Evolutionary conservation across 139 green algal genomes (phyloP).

Genomic region (Edaphochlamys debaryana): DNA sequence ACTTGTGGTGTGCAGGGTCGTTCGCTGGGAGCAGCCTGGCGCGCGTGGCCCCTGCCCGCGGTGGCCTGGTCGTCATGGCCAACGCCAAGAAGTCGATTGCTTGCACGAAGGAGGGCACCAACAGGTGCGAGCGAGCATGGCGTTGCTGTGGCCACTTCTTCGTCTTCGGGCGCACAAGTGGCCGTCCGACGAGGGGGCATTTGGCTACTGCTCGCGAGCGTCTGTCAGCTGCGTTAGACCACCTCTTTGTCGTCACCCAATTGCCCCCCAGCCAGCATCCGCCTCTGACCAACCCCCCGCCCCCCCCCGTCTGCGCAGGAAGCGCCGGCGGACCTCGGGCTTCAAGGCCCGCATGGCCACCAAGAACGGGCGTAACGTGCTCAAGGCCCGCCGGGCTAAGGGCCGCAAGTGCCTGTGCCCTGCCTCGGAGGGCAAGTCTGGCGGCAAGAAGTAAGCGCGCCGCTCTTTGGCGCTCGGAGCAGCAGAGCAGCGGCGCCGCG

Average conservation of each 20-base stretch:
- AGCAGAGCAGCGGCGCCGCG: no score
- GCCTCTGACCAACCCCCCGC: no score
- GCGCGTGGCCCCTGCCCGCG: constrained; percentile 46
- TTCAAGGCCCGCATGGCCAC: constrained; percentile 76
- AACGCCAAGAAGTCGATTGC: constrained; percentile 77
- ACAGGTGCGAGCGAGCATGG: constrained; percentile 51
- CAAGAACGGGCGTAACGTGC: constrained; percentile 68
- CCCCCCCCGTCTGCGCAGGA: constrained; percentile 52
- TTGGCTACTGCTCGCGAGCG: no score
- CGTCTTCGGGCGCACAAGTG: no score
- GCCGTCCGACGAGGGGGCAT: no score
- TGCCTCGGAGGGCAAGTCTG: constrained; percentile 54
- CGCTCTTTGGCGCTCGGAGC: no score
- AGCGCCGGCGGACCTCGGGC: constrained; percentile 73
- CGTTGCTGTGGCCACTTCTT: no score
- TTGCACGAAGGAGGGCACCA: constrained; percentile 71
- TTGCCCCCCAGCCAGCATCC: no score
- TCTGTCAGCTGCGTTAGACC: no score
- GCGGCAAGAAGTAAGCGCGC: constrained; percentile 70
- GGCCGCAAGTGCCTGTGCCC: constrained; percentile 74
- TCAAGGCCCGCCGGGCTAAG: constrained; percentile 71
- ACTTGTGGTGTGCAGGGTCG: constrained; percentile 38
- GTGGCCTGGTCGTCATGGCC: constrained; percentile 71
- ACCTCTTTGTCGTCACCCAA: background rate
- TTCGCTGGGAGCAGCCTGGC: constrained; percentile 34